Evolutionary conservation across 2,329 filamentous ascomycete genomes (phyloP).

Genomic region (Trichoderma arundinaceum): DNA sequence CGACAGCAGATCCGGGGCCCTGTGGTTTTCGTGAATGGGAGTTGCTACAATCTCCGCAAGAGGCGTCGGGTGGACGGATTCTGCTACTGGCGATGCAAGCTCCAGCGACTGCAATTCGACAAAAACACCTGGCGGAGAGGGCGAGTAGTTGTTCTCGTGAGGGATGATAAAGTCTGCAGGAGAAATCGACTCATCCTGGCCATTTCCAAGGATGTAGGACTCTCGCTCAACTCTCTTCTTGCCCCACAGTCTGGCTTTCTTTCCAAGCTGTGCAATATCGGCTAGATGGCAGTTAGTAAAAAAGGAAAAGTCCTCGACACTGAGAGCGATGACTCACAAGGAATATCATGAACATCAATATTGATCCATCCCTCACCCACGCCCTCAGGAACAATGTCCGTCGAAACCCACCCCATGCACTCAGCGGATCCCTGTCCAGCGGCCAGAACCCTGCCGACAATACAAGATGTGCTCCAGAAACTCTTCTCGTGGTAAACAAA

Average conservation of each 20-base stretch:
- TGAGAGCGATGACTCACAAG: conserved; percentile 49
- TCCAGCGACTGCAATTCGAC: conserved; percentile 59
- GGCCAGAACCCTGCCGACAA: conserved; percentile 68
- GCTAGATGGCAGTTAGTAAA: conserved; percentile 43
- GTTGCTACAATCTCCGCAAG: conserved; percentile 50
- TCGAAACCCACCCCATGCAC: conserved; percentile 73
- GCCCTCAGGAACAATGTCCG: conserved; percentile 60
- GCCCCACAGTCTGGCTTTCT: conserved; percentile 65
- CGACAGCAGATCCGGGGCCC: conserved; percentile 44
- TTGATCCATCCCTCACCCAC: conserved; percentile 64
- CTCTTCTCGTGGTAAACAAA: conserved; percentile 68
- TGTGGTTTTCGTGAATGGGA: conserved; percentile 46
- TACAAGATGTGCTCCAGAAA: conserved; percentile 71
- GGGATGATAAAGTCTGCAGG: conserved; percentile 69
- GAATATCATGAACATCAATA: conserved; percentile 60
- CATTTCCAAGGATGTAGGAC: conserved; percentile 64
- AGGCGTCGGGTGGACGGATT: conserved; percentile 54
- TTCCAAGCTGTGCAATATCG: conserved; percentile 56
- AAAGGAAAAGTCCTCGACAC: not conserved
- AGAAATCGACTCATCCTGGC: conserved; percentile 58
- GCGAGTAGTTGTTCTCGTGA: conserved; percentile 59
- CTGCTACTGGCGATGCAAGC: conserved; percentile 50
- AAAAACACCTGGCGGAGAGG: conserved; percentile 53
- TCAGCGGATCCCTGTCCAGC: conserved; percentile 66
- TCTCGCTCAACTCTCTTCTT: conserved; percentile 65